These are phyloP conservation scores for Fusarium agapanthi DNA, from an alignment of 2,329 filamentous ascomycete genomes.

Conservation along the genomic window DNA sequence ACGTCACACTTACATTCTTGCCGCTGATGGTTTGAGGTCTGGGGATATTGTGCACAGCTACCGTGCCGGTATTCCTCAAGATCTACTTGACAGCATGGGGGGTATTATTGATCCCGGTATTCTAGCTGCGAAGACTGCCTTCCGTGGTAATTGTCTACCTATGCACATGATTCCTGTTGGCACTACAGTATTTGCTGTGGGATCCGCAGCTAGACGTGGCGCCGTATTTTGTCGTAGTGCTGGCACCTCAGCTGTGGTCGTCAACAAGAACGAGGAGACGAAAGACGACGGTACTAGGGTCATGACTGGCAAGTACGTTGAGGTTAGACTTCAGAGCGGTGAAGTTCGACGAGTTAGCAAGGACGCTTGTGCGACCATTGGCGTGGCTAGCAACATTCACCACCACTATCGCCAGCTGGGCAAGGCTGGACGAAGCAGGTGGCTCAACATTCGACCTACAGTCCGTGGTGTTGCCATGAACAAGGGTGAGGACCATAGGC, in stretches of 20 bases:
- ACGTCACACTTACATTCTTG: constrained; percentile 88
- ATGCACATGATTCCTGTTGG: constrained; percentile 95
- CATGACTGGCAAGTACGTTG: constrained; percentile 80
- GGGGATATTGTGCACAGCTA: constrained; percentile 95
- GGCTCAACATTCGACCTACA: constrained; percentile 93
- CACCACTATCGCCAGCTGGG: constrained; percentile 91
- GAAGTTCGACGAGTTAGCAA: constrained; percentile 90
- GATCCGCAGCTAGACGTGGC: constrained; percentile 74
- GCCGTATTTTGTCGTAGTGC: constrained; percentile 96
- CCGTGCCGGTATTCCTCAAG: constrained; percentile 84
- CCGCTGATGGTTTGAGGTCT: constrained; percentile 91
- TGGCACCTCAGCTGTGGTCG: constrained; percentile 87
- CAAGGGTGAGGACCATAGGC: constrained; percentile 69
- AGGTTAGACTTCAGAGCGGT: constrained; percentile 88
- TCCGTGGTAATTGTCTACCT: constrained; percentile 93
- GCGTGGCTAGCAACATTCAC: constrained; percentile 91
- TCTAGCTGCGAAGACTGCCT: constrained; percentile 91
- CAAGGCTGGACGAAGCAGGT: constrained; percentile 92
- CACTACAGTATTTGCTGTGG: constrained; percentile 91
- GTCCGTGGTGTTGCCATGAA: constrained; percentile 99
- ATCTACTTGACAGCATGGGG: constrained; percentile 90
- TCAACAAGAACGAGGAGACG: constrained; percentile 86
- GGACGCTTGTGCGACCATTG: constrained; percentile 93
- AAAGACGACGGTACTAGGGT: constrained; percentile 66
- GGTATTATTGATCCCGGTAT: constrained; percentile 94